Evolutionary conservation across 1,284 basidiomycete species (phyloP), one percentile per base, ranked within the genome.

Genomic region (Crepidotus sp.): DNA sequence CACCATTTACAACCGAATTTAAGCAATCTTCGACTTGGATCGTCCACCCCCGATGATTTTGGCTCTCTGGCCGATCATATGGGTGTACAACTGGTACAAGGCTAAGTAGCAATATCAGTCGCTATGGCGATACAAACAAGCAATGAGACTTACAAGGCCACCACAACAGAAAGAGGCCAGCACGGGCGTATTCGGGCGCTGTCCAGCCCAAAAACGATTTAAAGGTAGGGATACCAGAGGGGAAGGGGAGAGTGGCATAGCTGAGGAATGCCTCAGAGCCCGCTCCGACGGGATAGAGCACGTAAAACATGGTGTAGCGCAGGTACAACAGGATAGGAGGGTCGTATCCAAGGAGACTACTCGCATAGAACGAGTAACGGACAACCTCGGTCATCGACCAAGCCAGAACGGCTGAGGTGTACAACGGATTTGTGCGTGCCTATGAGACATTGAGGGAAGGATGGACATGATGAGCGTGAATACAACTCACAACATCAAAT

Each of bases 371-470:
- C 6, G 81, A 66, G 65, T 98, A 98, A 21, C 95, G 88, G 50
- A 96, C 80, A 42, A 92, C 77, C 63, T 99, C 95, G 31, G 93
- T 92, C 46, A 86, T 55, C 2, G 87, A 83, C 95, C 95, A 99
- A 0, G 95, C 90, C 51, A 96, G 66, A 42, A 98, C 76, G 91
- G 97, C 95, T 39, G 83, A 82, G 3, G 89, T 78, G 68, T 89
- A 98, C 25, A 92, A 65, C 2, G 95, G 88, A 59, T 79, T 84
- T 4, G 70, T 62, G 51, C 79, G 83, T 13, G 81, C 79, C 85
- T 84, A 58, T 10, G 36, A 54, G 42, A 25, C 7, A 2, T 29
- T 34, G 32, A 43, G 34, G 34, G 15, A 36, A 29, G 22, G 24
- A 26, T 17, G 22, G 24, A 26, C 15, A 13, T 11, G 9, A 35